A percentile compares a stretch with the other conserved stretches of the same genome.
These are phyloP conservation scores for Podila epigama DNA, from an alignment of 192 early-diverging fungal species.

Conservation along the genomic window DNA sequence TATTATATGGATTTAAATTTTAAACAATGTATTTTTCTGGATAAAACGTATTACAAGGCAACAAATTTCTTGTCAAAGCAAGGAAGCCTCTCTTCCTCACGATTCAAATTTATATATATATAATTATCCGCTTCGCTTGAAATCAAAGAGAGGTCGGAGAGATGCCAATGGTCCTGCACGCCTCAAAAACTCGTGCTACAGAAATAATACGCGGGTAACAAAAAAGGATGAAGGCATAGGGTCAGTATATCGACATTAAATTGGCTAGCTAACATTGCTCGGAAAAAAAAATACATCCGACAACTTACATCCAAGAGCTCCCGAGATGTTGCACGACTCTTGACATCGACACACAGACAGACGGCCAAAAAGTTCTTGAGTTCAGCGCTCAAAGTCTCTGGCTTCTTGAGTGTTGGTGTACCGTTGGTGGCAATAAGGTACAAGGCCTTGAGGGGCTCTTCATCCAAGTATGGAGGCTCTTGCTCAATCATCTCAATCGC, in stretches of 20 bases:
- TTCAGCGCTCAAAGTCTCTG: slow-evolving; percentile 78
- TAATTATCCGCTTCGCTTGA: slow-evolving; percentile 43
- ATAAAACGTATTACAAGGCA: no score
- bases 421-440: slow-evolving; percentile 98
- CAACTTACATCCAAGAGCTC: slow-evolving; percentile 74
- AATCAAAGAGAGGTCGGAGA: slow-evolving; percentile 71
- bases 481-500: slow-evolving; percentile 98
- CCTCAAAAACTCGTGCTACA: slow-evolving; percentile 74
- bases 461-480: slow-evolving; percentile 95
- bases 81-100: no score
- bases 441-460: slow-evolving; percentile 92
- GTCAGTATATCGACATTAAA: background rate
- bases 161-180: slow-evolving; percentile 66
- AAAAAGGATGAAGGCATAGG: slow-evolving; percentile 5
- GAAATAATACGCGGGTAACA: background rate
- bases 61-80: no score
- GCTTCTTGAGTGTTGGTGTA: slow-evolving; percentile 91
- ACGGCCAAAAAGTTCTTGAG: slow-evolving; percentile 91
- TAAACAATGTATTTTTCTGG: no score
- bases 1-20: no score
- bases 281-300: background rate
- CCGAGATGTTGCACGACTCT: slow-evolving; percentile 77
- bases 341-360: slow-evolving; percentile 88
- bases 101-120: no score
- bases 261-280: no score